Evolutionary conservation across 2,329 filamentous ascomycete genomes (phyloP).

Genomic region (Epichloe glyceriae): DNA sequence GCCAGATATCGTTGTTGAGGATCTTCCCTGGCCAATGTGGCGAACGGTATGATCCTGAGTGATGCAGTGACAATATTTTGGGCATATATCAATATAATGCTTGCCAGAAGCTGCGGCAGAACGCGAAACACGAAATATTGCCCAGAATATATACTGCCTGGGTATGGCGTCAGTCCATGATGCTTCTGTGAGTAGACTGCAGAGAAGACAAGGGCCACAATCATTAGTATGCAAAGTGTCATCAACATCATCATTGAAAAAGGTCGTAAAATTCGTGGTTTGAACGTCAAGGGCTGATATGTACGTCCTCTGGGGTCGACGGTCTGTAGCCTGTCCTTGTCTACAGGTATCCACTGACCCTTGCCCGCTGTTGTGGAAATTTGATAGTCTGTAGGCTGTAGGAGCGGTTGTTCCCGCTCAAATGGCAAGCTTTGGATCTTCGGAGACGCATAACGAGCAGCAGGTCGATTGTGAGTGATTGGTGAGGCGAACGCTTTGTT

Average conservation of each 20-base stretch:
- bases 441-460: not conserved
- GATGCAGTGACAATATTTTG: slow-evolving; percentile 62
- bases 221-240: slow-evolving; percentile 53
- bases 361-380: slow-evolving; percentile 7
- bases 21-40: slow-evolving; percentile 56
- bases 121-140: slow-evolving; percentile 81
- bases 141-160: slow-evolving; percentile 50
- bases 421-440: not conserved
- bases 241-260: slow-evolving; percentile 48
- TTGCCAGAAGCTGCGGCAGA: slow-evolving; percentile 65
- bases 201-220: slow-evolving; percentile 57
- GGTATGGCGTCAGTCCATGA: slow-evolving; percentile 55
- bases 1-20: slow-evolving; percentile 47
- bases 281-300: slow-evolving; percentile 48
- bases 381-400: slow-evolving; percentile 1
- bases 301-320: slow-evolving; percentile 25
- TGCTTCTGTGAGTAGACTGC: slow-evolving; percentile 53
- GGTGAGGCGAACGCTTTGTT: not conserved
- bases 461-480: not conserved
- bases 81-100: slow-evolving; percentile 60
- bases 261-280: slow-evolving; percentile 58
- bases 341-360: slow-evolving; percentile 20
- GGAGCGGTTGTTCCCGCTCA: not conserved
- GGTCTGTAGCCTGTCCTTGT: slow-evolving; percentile 20
- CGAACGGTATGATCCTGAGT: slow-evolving; percentile 67